Percentiles rank a stretch among this genome's conserved stretches.
Conservation (phyloP, 345 rosid genomes). For the Ricinus communis region DNA sequence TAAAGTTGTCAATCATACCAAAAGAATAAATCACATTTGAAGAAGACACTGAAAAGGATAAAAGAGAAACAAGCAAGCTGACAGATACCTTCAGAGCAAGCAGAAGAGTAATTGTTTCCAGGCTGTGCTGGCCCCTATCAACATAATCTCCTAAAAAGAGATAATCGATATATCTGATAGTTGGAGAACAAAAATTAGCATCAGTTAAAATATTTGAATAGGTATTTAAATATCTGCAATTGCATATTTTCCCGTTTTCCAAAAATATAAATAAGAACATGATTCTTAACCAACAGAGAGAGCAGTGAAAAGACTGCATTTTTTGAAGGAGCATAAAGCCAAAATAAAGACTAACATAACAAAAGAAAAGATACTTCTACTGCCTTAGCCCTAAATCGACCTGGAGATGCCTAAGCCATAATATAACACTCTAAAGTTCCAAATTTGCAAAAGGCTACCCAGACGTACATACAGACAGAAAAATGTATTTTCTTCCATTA, state of each 20-base stretch:
- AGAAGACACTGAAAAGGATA: slow-evolving; percentile 6
- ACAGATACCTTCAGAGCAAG: slow-evolving; percentile 88
- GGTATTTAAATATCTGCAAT: not conserved
- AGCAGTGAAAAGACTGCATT: not conserved
- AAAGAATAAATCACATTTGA: not conserved
- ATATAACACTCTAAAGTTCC: no score
- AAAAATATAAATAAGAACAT: not conserved
- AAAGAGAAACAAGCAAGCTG: not conserved
- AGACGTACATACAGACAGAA: no score
- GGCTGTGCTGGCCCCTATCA: slow-evolving; percentile 98
- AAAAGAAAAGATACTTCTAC: no score
- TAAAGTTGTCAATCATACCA: not conserved
- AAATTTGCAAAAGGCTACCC: no score
- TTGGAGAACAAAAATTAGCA: slow-evolving; percentile 28
- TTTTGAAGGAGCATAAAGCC: not conserved
- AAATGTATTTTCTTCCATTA: no score
- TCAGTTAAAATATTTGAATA: not conserved
- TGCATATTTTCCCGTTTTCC: not conserved
- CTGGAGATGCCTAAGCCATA: no score
- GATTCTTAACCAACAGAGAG: not conserved
- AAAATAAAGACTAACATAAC: not conserved
- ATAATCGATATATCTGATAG: slow-evolving; percentile 90
- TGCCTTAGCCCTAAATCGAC: no score
- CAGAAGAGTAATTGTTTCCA: slow-evolving; percentile 88
- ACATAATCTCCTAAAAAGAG: slow-evolving; percentile 99